Evolutionary conservation across 2,329 filamentous ascomycete species (phyloP).

Genomic region (Zarea fungicola): DNA sequence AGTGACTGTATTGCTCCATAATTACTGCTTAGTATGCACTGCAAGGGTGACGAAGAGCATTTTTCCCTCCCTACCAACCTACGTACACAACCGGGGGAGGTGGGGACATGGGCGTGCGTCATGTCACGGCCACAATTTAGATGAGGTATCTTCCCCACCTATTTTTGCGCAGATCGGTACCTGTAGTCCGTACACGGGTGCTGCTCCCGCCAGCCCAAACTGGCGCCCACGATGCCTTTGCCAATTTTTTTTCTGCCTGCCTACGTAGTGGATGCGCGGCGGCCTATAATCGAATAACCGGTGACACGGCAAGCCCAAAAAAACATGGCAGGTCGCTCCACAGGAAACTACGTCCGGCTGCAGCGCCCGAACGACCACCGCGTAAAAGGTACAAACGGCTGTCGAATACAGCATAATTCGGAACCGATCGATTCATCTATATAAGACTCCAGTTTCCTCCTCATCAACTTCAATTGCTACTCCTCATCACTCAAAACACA

Average conservation of each 20-base stretch:
- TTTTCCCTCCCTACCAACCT: background rate
- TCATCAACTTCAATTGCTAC: background rate
- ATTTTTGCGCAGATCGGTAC: background rate
- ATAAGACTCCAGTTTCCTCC: background rate
- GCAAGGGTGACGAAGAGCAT: background rate
- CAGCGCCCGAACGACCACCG: no score
- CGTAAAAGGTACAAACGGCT: no score
- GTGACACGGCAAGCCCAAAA: conserved; percentile 7
- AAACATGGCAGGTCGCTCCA: background rate
- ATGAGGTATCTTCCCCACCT: background rate
- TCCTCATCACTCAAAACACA: conserved; percentile 4
- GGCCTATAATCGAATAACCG: conserved; percentile 5
- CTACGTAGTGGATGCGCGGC: conserved; percentile 6
- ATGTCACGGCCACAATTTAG: background rate
- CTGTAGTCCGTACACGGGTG: conserved; percentile 4
- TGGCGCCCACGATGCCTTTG: no score
- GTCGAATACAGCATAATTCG: no score
- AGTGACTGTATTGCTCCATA: no score
- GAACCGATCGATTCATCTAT: conserved; percentile 7
- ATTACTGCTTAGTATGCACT: no score
- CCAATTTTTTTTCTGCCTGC: background rate
- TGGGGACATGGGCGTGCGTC: no score
- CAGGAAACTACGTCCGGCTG: background rate
- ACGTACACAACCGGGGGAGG: background rate
- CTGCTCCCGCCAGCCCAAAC: background rate